Evolutionary conservation across 2,329 filamentous ascomycete species (phyloP), one percentile per base, ranked within the genome.

Genomic region (Sporothrix sp.): DNA sequence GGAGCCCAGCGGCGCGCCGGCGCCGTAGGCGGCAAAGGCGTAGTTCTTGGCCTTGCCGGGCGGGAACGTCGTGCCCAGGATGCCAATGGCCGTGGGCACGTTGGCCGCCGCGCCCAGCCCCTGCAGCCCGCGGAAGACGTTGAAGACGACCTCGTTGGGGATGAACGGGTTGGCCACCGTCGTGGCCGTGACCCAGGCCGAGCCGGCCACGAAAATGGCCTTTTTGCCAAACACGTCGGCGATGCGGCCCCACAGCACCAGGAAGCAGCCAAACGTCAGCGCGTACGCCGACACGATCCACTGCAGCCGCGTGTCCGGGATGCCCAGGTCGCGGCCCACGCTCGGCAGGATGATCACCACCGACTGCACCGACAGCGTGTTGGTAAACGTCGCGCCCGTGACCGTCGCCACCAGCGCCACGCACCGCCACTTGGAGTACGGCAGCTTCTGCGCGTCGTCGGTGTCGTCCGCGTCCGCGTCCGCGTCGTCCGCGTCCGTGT

Each of bases 21-120:
- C 80, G 16, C 76, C 73, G 52, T 83, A 85, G 20, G 74, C 71
- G 33, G 76, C 78, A 57, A 87, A 85, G 1, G 82, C 81, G 60
- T 84, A 84, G 58, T 84, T 85, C 65, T 85, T 85, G 4, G 81
- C 77, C 56, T 78, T 81, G 0, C 82, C 80, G 0, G 81, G 81
- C 1, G 76, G 75, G 50, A 86, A 86, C 0, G 79, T 84, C 1
- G 77, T 76, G 0, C 81, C 82, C 3, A 87, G 63, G 35, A 86
- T 85, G 0, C 83, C 83, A 59, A 87, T 78, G 0, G 82, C 83
- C 0, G 82, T 85, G 0, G 83, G 82, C 0, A 85, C 79, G 59
- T 84, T 85, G 14, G 81, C 80, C 2, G 83, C 82, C 23, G 79
- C 79, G 2, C 81, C 82, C 48, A 87, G 62, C 1, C 83, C 83